Conservation (phyloP, 2,329 filamentous ascomycete genomes). For the Microcera coccophila region DNA sequence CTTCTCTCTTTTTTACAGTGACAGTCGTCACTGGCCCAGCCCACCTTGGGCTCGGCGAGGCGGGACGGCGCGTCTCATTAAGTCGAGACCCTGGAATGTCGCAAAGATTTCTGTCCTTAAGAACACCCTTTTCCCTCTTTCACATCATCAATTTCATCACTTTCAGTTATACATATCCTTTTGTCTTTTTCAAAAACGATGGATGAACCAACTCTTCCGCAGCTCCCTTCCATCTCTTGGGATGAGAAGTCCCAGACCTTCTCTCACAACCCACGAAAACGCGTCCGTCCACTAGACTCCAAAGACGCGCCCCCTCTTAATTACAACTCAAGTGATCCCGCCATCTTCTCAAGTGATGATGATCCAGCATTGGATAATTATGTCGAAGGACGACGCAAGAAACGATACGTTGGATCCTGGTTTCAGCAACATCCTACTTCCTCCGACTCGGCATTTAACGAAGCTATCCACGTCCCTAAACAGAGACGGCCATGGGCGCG, state of each 20-base stretch:
- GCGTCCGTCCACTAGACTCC: slow-evolving; percentile 29
- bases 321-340: slow-evolving; percentile 65
- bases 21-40: not conserved
- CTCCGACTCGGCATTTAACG: slow-evolving; percentile 46
- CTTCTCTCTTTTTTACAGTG: too few relatives aligned
- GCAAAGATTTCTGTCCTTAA: not conserved
- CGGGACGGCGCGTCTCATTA: not conserved
- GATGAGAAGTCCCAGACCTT: slow-evolving; percentile 38
- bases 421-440: slow-evolving; percentile 57
- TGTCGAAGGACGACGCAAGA: slow-evolving; percentile 51
- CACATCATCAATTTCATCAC: not conserved
- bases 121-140: not conserved
- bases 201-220: slow-evolving; percentile 42
- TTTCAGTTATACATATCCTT: not conserved
- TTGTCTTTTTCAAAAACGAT: slow-evolving; percentile 25
- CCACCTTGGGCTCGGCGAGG: too few relatives aligned
- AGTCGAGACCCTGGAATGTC: not conserved
- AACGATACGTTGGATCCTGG: slow-evolving; percentile 66
- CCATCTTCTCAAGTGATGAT: slow-evolving; percentile 69
- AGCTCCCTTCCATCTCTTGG: slow-evolving; percentile 37
- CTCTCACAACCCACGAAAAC: slow-evolving; percentile 39
- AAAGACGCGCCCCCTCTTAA: slow-evolving; percentile 29
- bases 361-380: slow-evolving; percentile 66
- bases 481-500: slow-evolving; percentile 53
- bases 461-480: slow-evolving; percentile 35